These are phyloP conservation scores for Botryobasidium botryosum DNA, from an alignment of 768 basidiomycete species.

Conservation along the genomic window DNA sequence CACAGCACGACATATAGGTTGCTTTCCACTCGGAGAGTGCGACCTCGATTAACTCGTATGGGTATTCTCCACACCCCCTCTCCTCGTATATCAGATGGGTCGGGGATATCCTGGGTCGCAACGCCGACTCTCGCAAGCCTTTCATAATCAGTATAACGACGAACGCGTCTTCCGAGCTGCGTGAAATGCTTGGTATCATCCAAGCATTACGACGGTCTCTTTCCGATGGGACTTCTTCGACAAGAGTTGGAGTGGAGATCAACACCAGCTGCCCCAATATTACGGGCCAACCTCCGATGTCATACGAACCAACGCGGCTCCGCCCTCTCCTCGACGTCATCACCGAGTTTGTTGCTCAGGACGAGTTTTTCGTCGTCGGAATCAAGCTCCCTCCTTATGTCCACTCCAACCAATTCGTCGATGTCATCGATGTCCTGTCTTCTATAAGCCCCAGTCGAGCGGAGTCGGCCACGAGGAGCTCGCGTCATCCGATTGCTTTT, in stretches of 20 bases:
- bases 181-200: constrained; percentile 39
- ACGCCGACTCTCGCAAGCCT: constrained; percentile 29
- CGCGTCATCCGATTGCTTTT: constrained; percentile 42
- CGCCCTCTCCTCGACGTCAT: constrained; percentile 38
- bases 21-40: constrained; percentile 11
- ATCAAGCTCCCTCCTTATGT: constrained; percentile 69
- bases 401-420: constrained; percentile 39
- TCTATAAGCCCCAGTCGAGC: constrained; percentile 17
- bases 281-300: constrained; percentile 27
- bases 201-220: constrained; percentile 30
- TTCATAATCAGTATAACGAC: constrained; percentile 70
- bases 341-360: constrained; percentile 30
- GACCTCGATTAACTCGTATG: constrained; percentile 71
- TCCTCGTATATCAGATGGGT: constrained; percentile 50
- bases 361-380: constrained; percentile 45
- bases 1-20: constrained; percentile 9
- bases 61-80: constrained; percentile 69
- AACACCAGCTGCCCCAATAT: constrained; percentile 83
- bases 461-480: constrained; percentile 7
- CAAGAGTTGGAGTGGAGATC: constrained; percentile 49
- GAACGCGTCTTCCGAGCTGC: constrained; percentile 34
- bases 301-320: constrained; percentile 42
- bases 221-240: constrained; percentile 2
- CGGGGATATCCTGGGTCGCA: constrained; percentile 28
- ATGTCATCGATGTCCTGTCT: constrained; percentile 32